Conservation (phyloP, 148 eudicot genomes). For the Rhododendron simsii region DNA sequence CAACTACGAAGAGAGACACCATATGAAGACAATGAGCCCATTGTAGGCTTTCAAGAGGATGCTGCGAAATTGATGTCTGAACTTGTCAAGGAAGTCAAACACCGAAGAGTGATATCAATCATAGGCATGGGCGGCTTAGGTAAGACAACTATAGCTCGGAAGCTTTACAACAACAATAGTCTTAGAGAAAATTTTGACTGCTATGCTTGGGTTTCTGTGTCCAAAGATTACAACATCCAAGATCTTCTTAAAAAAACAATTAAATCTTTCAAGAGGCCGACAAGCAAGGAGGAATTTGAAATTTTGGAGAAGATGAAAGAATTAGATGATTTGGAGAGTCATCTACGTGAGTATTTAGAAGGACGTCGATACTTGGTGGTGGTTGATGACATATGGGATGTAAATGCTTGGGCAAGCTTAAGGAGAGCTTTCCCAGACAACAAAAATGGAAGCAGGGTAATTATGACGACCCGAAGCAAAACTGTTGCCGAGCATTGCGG, state of each 20-base stretch:
- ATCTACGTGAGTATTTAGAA: background rate
- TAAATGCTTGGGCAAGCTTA: constrained; percentile 10
- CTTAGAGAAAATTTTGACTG: background rate
- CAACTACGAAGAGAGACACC: background rate
- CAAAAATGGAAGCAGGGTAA: background rate
- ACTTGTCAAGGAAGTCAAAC: background rate
- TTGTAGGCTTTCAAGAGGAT: background rate
- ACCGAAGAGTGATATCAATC: background rate
- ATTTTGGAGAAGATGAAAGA: background rate
- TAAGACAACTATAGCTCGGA: background rate
- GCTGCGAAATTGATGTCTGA: background rate
- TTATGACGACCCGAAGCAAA: constrained; percentile 2
- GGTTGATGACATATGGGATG: constrained; percentile 10
- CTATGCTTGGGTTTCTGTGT: background rate
- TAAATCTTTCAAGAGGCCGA: background rate
- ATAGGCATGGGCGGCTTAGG: background rate
- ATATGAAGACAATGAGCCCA: background rate
- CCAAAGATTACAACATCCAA: background rate
- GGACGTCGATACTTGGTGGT: background rate
- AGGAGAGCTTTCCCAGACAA: constrained; percentile 4
- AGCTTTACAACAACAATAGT: background rate
- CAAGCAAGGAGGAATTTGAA: background rate
- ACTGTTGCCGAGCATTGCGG: background rate
- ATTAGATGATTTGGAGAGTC: background rate
- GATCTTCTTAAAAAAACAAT: background rate